These are phyloP conservation scores for Gracilaria domingensis DNA, from an alignment of 23 red algal genomes.

Conservation along the genomic window DNA sequence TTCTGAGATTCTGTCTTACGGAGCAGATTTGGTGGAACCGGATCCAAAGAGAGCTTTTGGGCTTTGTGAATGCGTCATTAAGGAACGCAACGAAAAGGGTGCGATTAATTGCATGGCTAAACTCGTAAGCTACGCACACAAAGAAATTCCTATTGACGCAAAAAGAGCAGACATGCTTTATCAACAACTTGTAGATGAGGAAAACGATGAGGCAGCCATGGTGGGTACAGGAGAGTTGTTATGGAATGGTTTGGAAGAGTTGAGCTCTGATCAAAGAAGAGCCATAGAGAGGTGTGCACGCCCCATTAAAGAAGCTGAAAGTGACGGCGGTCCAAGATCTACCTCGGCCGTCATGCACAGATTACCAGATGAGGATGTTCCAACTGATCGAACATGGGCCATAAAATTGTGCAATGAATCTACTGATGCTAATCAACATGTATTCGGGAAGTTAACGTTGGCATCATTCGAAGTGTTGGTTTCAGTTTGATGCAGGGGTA, in stretches of 20 bases:
- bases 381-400: neutral
- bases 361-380: neutral
- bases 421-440: neutral
- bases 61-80: conserved; percentile 31
- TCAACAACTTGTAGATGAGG: conserved; percentile 38
- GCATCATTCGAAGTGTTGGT: no score
- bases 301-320: neutral
- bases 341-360: neutral
- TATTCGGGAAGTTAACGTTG: conserved; percentile 9
- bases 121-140: conserved; percentile 37
- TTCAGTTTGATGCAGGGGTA: no score
- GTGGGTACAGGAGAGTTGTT: conserved; percentile 6
- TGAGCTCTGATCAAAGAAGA: neutral
- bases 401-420: conserved; percentile 13
- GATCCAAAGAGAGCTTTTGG: conserved; percentile 43
- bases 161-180: conserved; percentile 14
- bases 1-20: neutral
- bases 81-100: conserved; percentile 33
- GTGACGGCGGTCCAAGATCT: neutral
- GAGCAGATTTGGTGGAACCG: conserved; percentile 1
- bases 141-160: conserved; percentile 29
- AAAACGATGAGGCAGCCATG: conserved; percentile 29
- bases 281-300: conserved; percentile 1
- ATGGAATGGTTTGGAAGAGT: neutral
- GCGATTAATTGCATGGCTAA: conserved; percentile 44